These are phyloP conservation scores for Boeremia exigua DNA, from an alignment of 2,329 filamentous ascomycete species.

Conservation along the genomic window DNA sequence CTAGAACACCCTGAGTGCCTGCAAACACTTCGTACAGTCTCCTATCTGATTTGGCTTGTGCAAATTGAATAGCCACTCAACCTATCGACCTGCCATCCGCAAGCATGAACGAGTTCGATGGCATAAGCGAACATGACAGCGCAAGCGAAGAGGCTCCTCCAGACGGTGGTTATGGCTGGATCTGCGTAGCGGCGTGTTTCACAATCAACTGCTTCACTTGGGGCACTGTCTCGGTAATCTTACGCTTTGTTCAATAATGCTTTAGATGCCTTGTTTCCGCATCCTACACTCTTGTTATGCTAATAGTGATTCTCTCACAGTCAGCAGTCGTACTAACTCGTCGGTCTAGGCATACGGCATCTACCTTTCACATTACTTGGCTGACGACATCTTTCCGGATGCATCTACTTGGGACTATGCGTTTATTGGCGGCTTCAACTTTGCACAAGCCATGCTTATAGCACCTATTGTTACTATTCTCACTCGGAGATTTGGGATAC, in stretches of 20 bases:
- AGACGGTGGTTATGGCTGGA: constrained; percentile 28
- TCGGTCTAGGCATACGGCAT: constrained; percentile 46
- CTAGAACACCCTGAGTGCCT: not conserved
- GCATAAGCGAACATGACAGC: not conserved
- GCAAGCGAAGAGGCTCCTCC: constrained; percentile 11
- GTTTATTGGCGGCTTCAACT: constrained; percentile 50
- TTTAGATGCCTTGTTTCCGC: not conserved
- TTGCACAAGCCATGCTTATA: constrained; percentile 45
- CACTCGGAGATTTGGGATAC: constrained; percentile 32
- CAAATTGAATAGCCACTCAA: not conserved
- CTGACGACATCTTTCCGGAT: constrained; percentile 40
- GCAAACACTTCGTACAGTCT: not conserved
- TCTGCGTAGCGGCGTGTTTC: constrained; percentile 20
- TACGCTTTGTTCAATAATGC: not conserved
- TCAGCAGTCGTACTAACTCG: constrained; percentile 4
- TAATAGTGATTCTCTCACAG: not conserved
- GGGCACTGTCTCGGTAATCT: constrained; percentile 26
- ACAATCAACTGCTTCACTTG: constrained; percentile 24
- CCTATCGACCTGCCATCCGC: too few species aligned
- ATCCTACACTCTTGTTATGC: not conserved
- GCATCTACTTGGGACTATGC: constrained; percentile 49
- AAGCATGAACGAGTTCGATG: not conserved
- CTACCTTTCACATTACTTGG: constrained; percentile 52
- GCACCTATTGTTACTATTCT: constrained; percentile 43
- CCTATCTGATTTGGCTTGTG: too few species aligned